These are phyloP conservation scores for Rubia balearica DNA, from an alignment of 305 asterid genomes.

Conservation along the genomic window DNA sequence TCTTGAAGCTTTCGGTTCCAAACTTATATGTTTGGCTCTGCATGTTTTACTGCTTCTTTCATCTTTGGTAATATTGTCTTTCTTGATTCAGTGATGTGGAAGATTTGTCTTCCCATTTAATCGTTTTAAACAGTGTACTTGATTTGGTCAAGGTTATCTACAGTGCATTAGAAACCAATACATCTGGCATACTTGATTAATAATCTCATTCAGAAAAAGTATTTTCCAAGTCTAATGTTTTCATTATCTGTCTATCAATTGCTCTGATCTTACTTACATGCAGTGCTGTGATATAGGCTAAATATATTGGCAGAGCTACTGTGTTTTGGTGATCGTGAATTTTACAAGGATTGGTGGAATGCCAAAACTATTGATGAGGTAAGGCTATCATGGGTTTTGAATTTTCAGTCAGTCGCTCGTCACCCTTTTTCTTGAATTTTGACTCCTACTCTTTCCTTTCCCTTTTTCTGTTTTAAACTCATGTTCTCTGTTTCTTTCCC, in stretches of 20 bases:
- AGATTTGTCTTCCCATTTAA: slow-evolving; percentile 9
- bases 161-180: background rate
- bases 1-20: slow-evolving; percentile 98
- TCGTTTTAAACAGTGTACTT: background rate
- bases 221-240: background rate
- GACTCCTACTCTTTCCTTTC: slow-evolving; percentile 4
- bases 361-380: slow-evolving; percentile 98
- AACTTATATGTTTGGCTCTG: slow-evolving; percentile 98
- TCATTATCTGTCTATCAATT: background rate
- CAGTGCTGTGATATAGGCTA: slow-evolving; percentile 61
- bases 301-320: slow-evolving; percentile 95
- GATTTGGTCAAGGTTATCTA: background rate
- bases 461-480: slow-evolving; percentile 21
- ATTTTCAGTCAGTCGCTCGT: background rate
- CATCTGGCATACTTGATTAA: background rate
- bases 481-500: slow-evolving; percentile 20
- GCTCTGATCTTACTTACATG: slow-evolving; percentile 29
- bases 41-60: slow-evolving; percentile 95
- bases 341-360: slow-evolving; percentile 99
- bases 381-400: background rate
- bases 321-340: slow-evolving; percentile 95
- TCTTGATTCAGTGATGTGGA: slow-evolving; percentile 15
- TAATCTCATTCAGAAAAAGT: background rate
- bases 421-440: background rate
- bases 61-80: slow-evolving; percentile 76